Conservation (phyloP, 2,329 filamentous ascomycete genomes). For the Esteya vermicola region DNA sequence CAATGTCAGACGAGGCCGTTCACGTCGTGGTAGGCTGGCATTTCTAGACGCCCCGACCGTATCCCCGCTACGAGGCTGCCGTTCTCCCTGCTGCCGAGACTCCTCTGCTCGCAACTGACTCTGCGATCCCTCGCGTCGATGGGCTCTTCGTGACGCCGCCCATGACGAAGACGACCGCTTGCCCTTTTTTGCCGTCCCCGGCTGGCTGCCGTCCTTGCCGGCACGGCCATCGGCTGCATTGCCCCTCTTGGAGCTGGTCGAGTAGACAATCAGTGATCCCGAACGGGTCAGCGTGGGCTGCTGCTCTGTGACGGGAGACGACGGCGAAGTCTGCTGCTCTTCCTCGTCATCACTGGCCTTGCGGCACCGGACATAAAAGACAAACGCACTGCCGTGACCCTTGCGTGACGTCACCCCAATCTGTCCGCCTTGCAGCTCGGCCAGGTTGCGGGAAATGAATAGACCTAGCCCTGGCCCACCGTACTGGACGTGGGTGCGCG, state of each 20-base stretch:
- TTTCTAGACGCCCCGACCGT: no score
- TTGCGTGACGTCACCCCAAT: constrained; percentile 57
- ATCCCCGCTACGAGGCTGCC: no score
- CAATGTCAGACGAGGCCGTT: no score
- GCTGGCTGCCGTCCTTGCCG: no score
- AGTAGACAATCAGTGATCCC: neutral
- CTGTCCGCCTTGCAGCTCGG: constrained; percentile 64
- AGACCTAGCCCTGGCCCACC: constrained; percentile 64
- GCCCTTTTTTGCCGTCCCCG: no score
- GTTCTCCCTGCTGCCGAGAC: no score
- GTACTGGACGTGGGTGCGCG: constrained; percentile 63
- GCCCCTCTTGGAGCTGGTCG: neutral
- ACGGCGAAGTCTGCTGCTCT: neutral
- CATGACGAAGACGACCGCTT: no score
- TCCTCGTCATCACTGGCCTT: constrained; percentile 18
- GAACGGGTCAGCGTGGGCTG: constrained; percentile 1
- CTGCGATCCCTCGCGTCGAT: no score
- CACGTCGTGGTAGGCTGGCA: no score
- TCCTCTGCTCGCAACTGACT: no score
- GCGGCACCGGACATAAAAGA: constrained; percentile 60
- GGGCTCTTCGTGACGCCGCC: no score
- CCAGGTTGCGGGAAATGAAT: constrained; percentile 64
- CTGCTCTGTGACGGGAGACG: constrained; percentile 21
- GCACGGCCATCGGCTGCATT: no score
- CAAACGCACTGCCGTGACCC: constrained; percentile 59